Base-by-base conservation (phyloP, 2,329 filamentous ascomycete species). In the Coleophoma eucalyptorum region DNA sequence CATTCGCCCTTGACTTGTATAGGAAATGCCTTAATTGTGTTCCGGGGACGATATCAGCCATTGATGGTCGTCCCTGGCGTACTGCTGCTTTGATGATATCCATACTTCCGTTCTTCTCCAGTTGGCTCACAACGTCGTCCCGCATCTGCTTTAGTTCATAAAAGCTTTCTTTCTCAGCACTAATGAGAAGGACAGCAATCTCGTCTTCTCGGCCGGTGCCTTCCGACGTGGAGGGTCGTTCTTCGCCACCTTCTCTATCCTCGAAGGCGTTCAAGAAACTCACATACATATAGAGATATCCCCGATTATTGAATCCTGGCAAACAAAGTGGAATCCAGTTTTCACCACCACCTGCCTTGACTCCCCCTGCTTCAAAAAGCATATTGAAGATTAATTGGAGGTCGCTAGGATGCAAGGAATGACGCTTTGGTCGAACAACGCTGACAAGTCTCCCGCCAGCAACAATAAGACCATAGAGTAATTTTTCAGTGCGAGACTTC, bases 221-320 rank as follows among this genome's bases (percentile, higher is more conserved):
- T 81, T 34, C 77, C 82, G 61, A 81, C 82, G 67, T 87, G 83
- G 70, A 86, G 84, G 21, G 83, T 78, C 12, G 82, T 34, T 72
- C 66, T 32, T 65, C 59, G n/a, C 48, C 20, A 57, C 48, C 60
- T 54, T 69, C 72, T 32, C 69, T 64, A n/a, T 72, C 74, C 20
- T 76, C 69, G 41, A 77, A 74, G 35, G 81, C 76, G 59, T 90
- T 84, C 55, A 99, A 81, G 67, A 97, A 99, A 74, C 90, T 96
- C 65, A 99, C 94, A 65, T 97, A 99, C 91, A 99, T 97, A 73
- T 99, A 97, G 1, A 99, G 78, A 65, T 96, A 99, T 21, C 94
- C 95, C 47, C 86, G 89, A 67, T 90, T 97, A 72, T 99, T 99
- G 73, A 99, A 99, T 5, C 92, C 93, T 0, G 94, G 95, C 3